A percentile compares a stretch with the other conserved stretches of the same genome.
Conservation (phyloP, 2,329 filamentous ascomycete species). For the Colletotrichum limetticola region DNA sequence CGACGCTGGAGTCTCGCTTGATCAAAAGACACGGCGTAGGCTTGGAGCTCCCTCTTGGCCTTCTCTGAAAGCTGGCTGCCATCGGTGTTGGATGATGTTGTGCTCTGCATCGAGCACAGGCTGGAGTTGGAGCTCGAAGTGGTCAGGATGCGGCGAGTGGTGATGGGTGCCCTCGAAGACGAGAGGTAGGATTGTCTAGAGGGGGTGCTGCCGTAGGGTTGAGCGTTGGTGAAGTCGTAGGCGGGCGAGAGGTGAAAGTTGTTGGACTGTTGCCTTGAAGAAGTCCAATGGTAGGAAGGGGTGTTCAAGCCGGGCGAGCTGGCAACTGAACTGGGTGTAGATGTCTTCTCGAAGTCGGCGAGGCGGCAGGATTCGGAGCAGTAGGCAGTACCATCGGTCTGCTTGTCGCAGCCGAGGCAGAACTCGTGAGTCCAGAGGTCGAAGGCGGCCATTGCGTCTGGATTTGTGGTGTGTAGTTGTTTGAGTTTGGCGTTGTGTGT, state of each 20-base stretch:
- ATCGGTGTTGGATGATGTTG: conserved; percentile 63
- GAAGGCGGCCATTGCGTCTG: conserved; percentile 31
- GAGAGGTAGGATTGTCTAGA: conserved; percentile 54
- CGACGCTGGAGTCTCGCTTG: conserved; percentile 73
- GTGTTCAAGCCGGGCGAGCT: conserved; percentile 66
- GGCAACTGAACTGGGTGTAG: conserved; percentile 65
- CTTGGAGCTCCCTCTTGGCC: conserved; percentile 81
- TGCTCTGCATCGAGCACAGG: conserved; percentile 81
- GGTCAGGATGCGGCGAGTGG: conserved; percentile 54
- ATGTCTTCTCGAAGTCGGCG: conserved; percentile 83
- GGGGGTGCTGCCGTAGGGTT: conserved; percentile 65
- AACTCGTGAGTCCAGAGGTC: conserved; percentile 87
- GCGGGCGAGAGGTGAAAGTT: conserved; percentile 78
- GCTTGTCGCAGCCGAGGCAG: conserved; percentile 93
- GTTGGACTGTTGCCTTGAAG: conserved; percentile 46
- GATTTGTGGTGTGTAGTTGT: background rate
- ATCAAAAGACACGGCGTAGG: conserved; percentile 91
- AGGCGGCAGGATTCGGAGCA: conserved; percentile 93
- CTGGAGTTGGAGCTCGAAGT: conserved; percentile 87
- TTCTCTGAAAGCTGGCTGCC: conserved; percentile 75
- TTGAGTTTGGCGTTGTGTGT: background rate
- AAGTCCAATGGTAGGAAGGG: conserved; percentile 62
- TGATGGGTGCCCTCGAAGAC: conserved; percentile 42
- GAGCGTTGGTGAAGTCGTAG: conserved; percentile 77
- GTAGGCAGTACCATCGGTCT: conserved; percentile 84